These are phyloP conservation scores for Venturia oleaginea DNA, from an alignment of 2,329 filamentous ascomycete species.

Conservation along the genomic window DNA sequence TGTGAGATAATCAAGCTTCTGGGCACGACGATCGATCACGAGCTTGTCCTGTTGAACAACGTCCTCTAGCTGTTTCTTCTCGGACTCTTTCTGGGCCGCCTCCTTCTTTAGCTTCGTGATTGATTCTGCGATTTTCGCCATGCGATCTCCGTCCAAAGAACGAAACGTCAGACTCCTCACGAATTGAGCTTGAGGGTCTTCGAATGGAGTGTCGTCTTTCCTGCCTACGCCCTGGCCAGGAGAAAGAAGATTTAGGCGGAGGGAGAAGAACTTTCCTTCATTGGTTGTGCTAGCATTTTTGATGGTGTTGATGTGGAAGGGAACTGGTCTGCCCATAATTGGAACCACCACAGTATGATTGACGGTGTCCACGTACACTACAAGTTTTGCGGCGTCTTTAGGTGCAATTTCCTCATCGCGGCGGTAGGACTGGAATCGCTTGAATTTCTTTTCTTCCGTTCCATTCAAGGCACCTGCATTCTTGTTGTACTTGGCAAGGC, in stretches of 20 bases:
- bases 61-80: slow-evolving; percentile 99
- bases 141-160: slow-evolving; percentile 78
- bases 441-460: slow-evolving; percentile 94
- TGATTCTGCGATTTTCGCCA: slow-evolving; percentile 82
- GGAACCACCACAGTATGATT: slow-evolving; percentile 85
- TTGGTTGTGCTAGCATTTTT: slow-evolving; percentile 98
- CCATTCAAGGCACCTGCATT: slow-evolving; percentile 79
- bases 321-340: slow-evolving; percentile 94
- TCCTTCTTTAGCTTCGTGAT: slow-evolving; percentile 97
- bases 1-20: slow-evolving; percentile 87
- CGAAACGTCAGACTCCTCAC: slow-evolving; percentile 91
- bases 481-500: slow-evolving; percentile 75
- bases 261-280: slow-evolving; percentile 74
- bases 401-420: slow-evolving; percentile 86
- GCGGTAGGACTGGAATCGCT: slow-evolving; percentile 98
- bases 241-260: slow-evolving; percentile 94
- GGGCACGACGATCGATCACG: slow-evolving; percentile 85
- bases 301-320: slow-evolving; percentile 96
- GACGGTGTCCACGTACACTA: slow-evolving; percentile 88
- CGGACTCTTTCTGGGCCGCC: slow-evolving; percentile 82
- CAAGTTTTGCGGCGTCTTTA: slow-evolving; percentile 63
- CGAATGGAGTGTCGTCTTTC: slow-evolving; percentile 96
- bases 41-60: slow-evolving; percentile 98
- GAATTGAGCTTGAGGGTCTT: slow-evolving; percentile 92
- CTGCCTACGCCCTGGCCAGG: slow-evolving; percentile 94